Evolutionary conservation across 192 early-diverging fungal genomes (phyloP), one percentile per base, ranked within the genome.

Genomic region (Coemansia sp.): DNA sequence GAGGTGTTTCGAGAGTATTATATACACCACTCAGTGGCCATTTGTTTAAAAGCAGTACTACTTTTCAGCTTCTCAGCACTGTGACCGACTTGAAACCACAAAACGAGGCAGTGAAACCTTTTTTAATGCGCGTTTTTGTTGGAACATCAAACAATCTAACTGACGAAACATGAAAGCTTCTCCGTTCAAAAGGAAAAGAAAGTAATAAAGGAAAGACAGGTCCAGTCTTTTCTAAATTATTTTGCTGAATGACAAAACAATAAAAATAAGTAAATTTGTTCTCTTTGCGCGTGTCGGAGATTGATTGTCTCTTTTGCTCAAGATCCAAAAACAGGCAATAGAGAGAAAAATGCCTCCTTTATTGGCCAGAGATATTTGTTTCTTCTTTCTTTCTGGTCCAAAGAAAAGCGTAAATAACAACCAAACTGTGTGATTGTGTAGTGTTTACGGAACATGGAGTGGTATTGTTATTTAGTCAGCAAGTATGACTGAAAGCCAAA

Each of bases 241-340:
- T 13, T 43, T 41, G 37, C 55, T 41, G 42, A 56, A 65, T 43
- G 1, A 54, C 32, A 55, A 55, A 65, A 49, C 51, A 40, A 54
- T 37, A 65, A 16, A 19, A 49, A 21, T 22, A 54, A 49, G 55
- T 18, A 19, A 49, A 21, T 22, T 18, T 10, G 7, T 15, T 40
- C 48, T 39, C 49, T 39, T 51, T 41, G 61, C 47, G 41, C 61
- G 16, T 49, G 47, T 49, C 47, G 47, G 47, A 49, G 13, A 49
- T 49, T 49, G 47, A 13, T 45, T 45, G 18, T 49, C 18, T 49
- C n/a, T 49, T 13, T 48, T 16, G 46, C 16, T 3, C 15, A 48
- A 16, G 2, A 16, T 16, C 46, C 46, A 16, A 48, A 48, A 13
- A n/a, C 46, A 48, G 46, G n/a, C 41, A 62, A 62, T 46, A 37